Evolutionary conservation across 805 yeast species (phyloP), one percentile per base, ranked within the genome.

Genomic region (Yarrowia phangngaensis): DNA sequence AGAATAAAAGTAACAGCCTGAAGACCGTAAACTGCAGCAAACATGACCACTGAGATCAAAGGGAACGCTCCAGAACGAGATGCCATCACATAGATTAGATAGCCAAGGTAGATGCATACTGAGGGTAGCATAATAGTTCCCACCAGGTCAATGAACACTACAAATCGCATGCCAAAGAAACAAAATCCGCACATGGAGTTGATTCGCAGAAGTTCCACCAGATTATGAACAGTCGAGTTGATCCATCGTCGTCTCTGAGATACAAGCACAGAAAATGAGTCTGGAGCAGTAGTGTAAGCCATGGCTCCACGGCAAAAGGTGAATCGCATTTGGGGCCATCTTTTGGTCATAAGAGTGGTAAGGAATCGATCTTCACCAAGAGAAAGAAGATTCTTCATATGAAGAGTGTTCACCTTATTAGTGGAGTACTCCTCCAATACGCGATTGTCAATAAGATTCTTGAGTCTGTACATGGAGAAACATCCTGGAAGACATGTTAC

Each of bases 401-500:
- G 83, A 57, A 78, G 67, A 4, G 82, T 77, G 51, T 76, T 75
- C 32, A 75, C 79, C 13, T 69, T 70, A 55, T 75, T 76, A 53
- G 75, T 80, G 3, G 76, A 62, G 57, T 78, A 78, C 34, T 75
- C 66, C 55, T 75, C 76, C 16, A 78, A 76, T 52, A 78, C 70
- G 51, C 78, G 76, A 12, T 78, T 77, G 52, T 76, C 71, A n/a
- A 80, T 75, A 57, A 79, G 75, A 2, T 78, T 70, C 58, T 71
- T 76, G 52, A 78, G 64, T 34, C 82, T 65, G 60, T 74, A 78
- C 71, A 78, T 72, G 15, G 74, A 64, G 71, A 78, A 78, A 67
- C 83, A 78, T 15, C 83, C 83, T 1, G 83, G 83, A 52, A 78
- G 67, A 69, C 83, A 78, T 5, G 83, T 78, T 22, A 78, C 82